These are phyloP conservation scores for Parietaria judaica DNA, from an alignment of 306 rosid genomes.

Conservation along the genomic window DNA sequence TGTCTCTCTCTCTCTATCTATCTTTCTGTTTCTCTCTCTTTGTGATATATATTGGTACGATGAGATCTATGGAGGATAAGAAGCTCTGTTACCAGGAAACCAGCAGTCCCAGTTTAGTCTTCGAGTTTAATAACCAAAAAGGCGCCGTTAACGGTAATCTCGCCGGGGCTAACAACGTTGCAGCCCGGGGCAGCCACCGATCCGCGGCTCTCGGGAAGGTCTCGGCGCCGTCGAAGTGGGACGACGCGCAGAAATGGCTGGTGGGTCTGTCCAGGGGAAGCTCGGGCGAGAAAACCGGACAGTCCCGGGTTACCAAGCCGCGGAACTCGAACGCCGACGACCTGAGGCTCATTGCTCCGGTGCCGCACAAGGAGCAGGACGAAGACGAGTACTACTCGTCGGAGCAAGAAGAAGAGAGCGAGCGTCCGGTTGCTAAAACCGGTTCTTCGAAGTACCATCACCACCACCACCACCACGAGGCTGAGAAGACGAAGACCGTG, in stretches of 20 bases:
- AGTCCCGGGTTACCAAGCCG: slow-evolving; percentile 50
- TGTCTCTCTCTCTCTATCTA: background rate
- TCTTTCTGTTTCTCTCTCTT: too few relatives aligned
- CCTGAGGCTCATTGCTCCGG: slow-evolving; percentile 79
- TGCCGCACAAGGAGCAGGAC: slow-evolving; percentile 70
- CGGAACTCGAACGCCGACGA: slow-evolving; percentile 94
- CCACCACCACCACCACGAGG: slow-evolving; percentile 30
- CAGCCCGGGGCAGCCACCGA: slow-evolving; percentile 26
- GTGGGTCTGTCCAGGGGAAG: slow-evolving; percentile 73
- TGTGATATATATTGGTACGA: slow-evolving; percentile 5
- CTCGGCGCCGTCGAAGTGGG: slow-evolving; percentile 94
- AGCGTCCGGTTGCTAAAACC: too few relatives aligned
- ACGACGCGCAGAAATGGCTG: slow-evolving; percentile 95
- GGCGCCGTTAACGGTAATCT: slow-evolving; percentile 22
- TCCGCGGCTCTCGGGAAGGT: slow-evolving; percentile 51
- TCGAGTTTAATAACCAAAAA: slow-evolving; percentile 66
- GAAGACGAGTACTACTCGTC: slow-evolving; percentile 16
- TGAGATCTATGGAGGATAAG: slow-evolving; percentile 83
- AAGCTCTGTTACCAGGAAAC: slow-evolving; percentile 44
- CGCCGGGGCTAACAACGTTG: background rate
- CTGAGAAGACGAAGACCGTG: slow-evolving; percentile 49
- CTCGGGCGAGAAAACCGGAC: slow-evolving; percentile 48
- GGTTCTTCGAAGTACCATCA: slow-evolving; percentile 1
- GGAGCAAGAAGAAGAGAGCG: background rate
- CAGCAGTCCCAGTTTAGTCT: slow-evolving; percentile 31